Percentiles rank a stretch among this genome's conserved stretches.
Conservation (phyloP, 257 asterid species). For the Solanum clarkiae region DNA sequence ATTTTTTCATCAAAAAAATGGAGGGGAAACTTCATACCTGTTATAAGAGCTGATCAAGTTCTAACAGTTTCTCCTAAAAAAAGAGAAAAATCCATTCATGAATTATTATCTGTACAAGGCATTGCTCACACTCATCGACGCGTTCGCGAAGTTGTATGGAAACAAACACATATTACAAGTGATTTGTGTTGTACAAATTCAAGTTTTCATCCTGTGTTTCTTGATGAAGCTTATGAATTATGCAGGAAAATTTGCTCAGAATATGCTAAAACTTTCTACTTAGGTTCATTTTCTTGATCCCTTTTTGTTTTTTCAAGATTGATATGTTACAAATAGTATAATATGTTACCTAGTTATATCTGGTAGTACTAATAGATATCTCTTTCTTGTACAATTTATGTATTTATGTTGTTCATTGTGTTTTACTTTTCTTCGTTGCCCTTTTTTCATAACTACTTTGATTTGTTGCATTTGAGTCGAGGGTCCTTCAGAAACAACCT, state of each 20-base stretch:
- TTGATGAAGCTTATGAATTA: slow-evolving; percentile 53
- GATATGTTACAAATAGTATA: background rate
- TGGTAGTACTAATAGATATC: background rate
- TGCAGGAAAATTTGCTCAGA: slow-evolving; percentile 74
- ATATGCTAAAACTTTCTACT: slow-evolving; percentile 77
- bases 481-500: background rate
- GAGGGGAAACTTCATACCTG: background rate
- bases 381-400: background rate
- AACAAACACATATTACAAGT: slow-evolving; percentile 29
- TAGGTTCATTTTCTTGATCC: slow-evolving; percentile 23
- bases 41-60: slow-evolving; percentile 19
- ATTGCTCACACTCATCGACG: slow-evolving; percentile 24
- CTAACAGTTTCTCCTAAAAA: slow-evolving; percentile 34
- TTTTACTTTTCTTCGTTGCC: background rate
- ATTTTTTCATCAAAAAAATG: background rate
- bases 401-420: background rate
- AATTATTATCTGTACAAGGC: slow-evolving; percentile 32
- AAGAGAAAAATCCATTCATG: slow-evolving; percentile 3
- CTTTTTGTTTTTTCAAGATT: background rate
- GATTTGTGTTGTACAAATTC: slow-evolving; percentile 9
- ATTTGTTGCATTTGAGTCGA: background rate
- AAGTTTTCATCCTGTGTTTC: slow-evolving; percentile 39
- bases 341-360: background rate
- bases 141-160: slow-evolving; percentile 37
- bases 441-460: background rate